Base-by-base conservation (phyloP, 208 protist species). In the Tetramitus jugosus region DNA sequence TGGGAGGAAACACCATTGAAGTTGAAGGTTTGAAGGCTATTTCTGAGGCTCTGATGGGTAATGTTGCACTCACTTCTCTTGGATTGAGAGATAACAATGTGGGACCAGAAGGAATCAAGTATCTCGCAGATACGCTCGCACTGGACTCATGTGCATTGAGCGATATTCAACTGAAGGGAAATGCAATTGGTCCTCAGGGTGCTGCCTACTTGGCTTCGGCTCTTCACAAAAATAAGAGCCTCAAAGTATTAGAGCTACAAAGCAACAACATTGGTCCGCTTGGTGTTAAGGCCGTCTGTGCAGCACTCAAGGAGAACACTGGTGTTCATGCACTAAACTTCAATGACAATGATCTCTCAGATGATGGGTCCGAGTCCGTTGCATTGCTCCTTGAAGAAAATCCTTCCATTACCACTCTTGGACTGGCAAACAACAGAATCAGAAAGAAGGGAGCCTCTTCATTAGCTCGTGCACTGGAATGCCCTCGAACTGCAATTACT, bases 161-260 rank as follows among this genome's bases (percentile, higher is more conserved):
- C 37, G 67, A 74, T 37, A 53, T 74, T 74, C 67, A 74, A 74
- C 37, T 74, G 29, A 74, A 74, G 53, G 67, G 67, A 74, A 74
- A 74, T 74, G 37, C 3, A 6, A 74, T 74, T 37, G 26, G 26
- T 8, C 29, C 67, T 13, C 17, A 26, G 8, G 67, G 67, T 56
- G 39, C 67, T 53, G 7, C 4, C 1, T 74, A 26, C 20, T 43
- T 74, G 31, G 3, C 67, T 4, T 14, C 17, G 13, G 39, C 67
- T 39, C 37, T 74, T 8, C 29, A 20, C 3, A 17, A 20, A 8
- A 74, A 74, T 23, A 35, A 74, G 37, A 40, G 29, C 39, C 26
- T 74, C 7, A 74, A 74, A 53, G 67, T 74, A 23, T 37, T 74
- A 26, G 67, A 74, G 53, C n/a, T 74, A 31, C 67, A 74, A 74